Conservation (phyloP, 2,329 filamentous ascomycete species). For the Talaromyces pinophilus region DNA sequence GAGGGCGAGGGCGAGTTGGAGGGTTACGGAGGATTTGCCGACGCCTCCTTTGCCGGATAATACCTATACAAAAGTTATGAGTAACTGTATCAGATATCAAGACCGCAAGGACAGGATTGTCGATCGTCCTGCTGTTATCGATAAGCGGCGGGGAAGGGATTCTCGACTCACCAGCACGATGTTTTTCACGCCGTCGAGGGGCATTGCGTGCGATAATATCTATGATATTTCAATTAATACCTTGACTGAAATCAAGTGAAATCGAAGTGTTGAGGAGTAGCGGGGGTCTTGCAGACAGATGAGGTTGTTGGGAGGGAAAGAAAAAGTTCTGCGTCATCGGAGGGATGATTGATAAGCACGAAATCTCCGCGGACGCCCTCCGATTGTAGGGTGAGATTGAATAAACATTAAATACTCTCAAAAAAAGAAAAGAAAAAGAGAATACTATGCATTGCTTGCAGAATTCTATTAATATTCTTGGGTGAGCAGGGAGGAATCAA, state of each 20-base stretch:
- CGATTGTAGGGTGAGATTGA: not conserved
- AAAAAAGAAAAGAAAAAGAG: no score
- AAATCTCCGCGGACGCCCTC: constrained; percentile 9
- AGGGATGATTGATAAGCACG: constrained; percentile 25
- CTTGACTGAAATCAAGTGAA: not conserved
- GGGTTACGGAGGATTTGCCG: constrained; percentile 96
- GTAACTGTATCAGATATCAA: not conserved
- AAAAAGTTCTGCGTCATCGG: constrained; percentile 23
- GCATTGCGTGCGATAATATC: constrained; percentile 33
- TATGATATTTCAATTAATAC: not conserved
- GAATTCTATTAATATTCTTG: no score
- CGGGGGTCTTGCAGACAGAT: not conserved
- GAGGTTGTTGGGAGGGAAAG: constrained; percentile 9
- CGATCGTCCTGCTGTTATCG: constrained; percentile 21
- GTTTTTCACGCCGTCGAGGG: constrained; percentile 47
- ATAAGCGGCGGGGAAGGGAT: constrained; percentile 30
- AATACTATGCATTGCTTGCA: no score
- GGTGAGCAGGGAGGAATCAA: no score
- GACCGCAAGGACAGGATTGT: no score
- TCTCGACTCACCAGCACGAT: constrained; percentile 42
- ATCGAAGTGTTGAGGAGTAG: not conserved
- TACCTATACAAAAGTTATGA: constrained; percentile 47
- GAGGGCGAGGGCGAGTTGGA: constrained; percentile 88
- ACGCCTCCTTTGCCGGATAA: constrained; percentile 98
- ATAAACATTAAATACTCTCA: not conserved